These are phyloP conservation scores for Alnus rubra DNA, from an alignment of 306 rosid species.

Conservation along the genomic window DNA sequence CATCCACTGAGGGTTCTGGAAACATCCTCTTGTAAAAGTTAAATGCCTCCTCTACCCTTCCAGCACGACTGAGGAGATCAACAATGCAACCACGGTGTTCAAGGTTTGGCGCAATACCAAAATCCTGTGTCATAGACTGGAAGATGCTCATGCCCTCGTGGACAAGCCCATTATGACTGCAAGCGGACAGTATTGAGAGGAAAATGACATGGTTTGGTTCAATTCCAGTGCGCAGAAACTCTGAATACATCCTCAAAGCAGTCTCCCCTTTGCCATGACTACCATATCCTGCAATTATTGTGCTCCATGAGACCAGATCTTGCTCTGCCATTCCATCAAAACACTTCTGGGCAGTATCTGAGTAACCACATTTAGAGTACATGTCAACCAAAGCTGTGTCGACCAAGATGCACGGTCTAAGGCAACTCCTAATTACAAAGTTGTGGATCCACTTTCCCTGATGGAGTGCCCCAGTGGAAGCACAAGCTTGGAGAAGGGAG, in stretches of 20 bases:
- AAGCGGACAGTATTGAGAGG: constrained; percentile 71
- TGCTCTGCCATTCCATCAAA: constrained; percentile 49
- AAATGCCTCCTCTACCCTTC: constrained; percentile 70
- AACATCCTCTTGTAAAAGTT: constrained; percentile 50
- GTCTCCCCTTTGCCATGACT: constrained; percentile 66
- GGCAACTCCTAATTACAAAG: constrained; percentile 47
- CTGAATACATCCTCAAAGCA: constrained; percentile 57
- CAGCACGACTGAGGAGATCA: constrained; percentile 75
- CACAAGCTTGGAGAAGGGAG: constrained; percentile 79
- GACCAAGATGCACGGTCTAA: constrained; percentile 56
- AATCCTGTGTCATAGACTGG: constrained; percentile 59
- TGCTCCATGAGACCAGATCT: constrained; percentile 77
- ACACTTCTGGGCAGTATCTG: constrained; percentile 62
- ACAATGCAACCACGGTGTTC: constrained; percentile 75
- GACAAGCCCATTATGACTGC: constrained; percentile 76
- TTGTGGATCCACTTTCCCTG: constrained; percentile 70
- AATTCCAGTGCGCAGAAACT: constrained; percentile 51
- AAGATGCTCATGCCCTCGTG: constrained; percentile 62
- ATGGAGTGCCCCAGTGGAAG: constrained; percentile 63
- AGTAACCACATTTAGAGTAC: constrained; percentile 79
- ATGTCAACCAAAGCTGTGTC: constrained; percentile 79
- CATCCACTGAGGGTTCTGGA: constrained; percentile 44
- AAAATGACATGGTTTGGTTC: constrained; percentile 68
- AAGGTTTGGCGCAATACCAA: constrained; percentile 58
- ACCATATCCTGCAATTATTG: constrained; percentile 69